Percentiles rank a stretch among this genome's conserved stretches.
Conservation (phyloP, 768 basidiomycete genomes). For the Gyrodon lividus region DNA sequence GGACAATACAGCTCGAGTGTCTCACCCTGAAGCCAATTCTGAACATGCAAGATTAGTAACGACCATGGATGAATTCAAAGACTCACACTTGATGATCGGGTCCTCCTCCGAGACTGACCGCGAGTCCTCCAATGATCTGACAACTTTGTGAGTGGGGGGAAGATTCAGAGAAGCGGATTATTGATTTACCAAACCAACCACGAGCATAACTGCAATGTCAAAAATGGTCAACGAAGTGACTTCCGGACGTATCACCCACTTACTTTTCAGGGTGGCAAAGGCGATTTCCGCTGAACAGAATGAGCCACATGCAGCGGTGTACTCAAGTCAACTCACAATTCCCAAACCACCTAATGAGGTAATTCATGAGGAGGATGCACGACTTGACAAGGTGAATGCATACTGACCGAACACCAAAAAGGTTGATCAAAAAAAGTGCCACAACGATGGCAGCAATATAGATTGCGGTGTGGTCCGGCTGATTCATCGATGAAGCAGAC, state of each 20-base stretch:
- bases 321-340: slow-evolving; percentile 14
- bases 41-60: background rate
- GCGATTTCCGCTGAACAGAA: slow-evolving; percentile 19
- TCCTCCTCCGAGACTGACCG: slow-evolving; percentile 59
- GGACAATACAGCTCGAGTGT: background rate
- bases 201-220: slow-evolving; percentile 33
- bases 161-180: background rate
- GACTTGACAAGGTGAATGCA: slow-evolving; percentile 31
- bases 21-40: slow-evolving; percentile 21
- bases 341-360: slow-evolving; percentile 19
- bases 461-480: slow-evolving; percentile 38
- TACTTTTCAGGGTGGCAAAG: slow-evolving; percentile 24
- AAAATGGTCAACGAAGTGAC: background rate
- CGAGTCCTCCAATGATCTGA: slow-evolving; percentile 42
- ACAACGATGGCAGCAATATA: slow-evolving; percentile 42
- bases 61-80: slow-evolving; percentile 30
- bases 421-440: slow-evolving; percentile 40
- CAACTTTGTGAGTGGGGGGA: background rate
- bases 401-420: slow-evolving; percentile 47
- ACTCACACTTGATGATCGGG: slow-evolving; percentile 43
- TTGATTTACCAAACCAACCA: slow-evolving; percentile 31
- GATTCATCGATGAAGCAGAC: slow-evolving; percentile 11
- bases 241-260: background rate
- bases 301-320: slow-evolving; percentile 1
- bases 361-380: slow-evolving; percentile 37